Evolutionary conservation across 768 basidiomycete species (phyloP).

Genomic region (Mycena galericulata): DNA sequence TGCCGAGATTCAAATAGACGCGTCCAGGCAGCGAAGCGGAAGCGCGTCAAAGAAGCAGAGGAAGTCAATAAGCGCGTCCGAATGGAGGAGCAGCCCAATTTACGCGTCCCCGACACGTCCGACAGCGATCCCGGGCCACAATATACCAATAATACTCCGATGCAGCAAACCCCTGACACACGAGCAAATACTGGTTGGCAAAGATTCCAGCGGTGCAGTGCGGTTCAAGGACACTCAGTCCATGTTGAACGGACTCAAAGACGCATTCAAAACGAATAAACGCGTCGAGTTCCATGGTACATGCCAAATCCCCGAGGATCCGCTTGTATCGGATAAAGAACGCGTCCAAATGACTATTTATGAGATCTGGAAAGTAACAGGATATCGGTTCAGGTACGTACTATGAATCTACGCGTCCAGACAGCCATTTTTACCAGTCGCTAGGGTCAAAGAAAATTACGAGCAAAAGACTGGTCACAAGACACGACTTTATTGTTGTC

Average conservation of each 20-base stretch:
- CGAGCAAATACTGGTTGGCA: neutral
- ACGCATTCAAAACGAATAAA: neutral
- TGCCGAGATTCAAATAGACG: neutral
- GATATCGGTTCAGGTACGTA: conserved; percentile 23
- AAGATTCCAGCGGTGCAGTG: no score
- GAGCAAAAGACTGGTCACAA: conserved; percentile 21
- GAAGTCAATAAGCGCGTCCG: neutral
- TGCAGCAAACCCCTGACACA: no score
- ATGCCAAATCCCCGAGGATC: conserved; percentile 8
- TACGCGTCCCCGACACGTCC: neutral
- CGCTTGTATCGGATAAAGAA: conserved; percentile 12
- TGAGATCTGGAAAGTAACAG: conserved; percentile 21
- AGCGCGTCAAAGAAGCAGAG: neutral
- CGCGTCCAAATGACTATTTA: conserved; percentile 8
- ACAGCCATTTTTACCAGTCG: neutral
- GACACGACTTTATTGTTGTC: conserved; percentile 27
- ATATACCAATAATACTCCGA: no score
- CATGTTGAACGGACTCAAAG: neutral
- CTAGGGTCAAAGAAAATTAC: conserved; percentile 3
- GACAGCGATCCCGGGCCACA: neutral
- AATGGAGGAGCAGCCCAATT: neutral
- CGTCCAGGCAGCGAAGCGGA: neutral
- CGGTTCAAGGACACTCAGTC: neutral
- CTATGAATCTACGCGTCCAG: neutral
- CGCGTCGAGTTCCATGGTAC: neutral